Evolutionary conservation across 2,329 filamentous ascomycete genomes (phyloP), one percentile per base, ranked within the genome.

Genomic region (Trichoderma koningii): DNA sequence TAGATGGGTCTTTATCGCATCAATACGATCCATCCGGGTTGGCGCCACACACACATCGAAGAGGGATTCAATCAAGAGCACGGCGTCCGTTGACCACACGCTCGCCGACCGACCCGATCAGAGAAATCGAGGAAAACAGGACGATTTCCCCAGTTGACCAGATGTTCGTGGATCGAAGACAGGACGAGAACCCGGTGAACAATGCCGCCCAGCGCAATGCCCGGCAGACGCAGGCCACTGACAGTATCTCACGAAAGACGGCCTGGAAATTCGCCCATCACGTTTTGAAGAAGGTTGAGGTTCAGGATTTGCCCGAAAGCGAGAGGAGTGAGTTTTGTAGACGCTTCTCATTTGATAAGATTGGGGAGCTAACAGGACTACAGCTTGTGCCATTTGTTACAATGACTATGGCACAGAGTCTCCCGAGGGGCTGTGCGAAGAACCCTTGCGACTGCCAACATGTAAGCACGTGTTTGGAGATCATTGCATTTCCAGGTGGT

Each of bases 381-480:
- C 68, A 89, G 86, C 75, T 15, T 89, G 86, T 71, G 80, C 85
- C 21, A 89, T 89, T 66, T 89, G 86, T 75, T 88, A 88, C 71
- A 87, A 87, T 68, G 84, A 87, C 9, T 88, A 83, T 69, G 85
- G 84, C 41, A 77, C 81, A 15, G 73, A 77, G 65, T 85, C 82
- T 30, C 85, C 86, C 0, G 87, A 89, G 68, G 86, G 85, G 1
- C 74, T 84, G 21, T 80, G 77, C 52, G 87, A 89, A 71, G 77
- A 75, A 3, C 84, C 87, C 1, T 73, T 88, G 17, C 83, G 84
- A 21, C 74, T 89, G 19, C 86, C 87, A 2, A 83, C 81, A 68
- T 89, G 87, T 77, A 85, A 84, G 68, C 87, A 89, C 69, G 73
- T 89, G 7, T 89, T 89, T 72, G 87, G 87, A 19, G 81, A 87